Conservation (phyloP, 768 basidiomycete genomes). For the Sarcomyxa edulis region DNA sequence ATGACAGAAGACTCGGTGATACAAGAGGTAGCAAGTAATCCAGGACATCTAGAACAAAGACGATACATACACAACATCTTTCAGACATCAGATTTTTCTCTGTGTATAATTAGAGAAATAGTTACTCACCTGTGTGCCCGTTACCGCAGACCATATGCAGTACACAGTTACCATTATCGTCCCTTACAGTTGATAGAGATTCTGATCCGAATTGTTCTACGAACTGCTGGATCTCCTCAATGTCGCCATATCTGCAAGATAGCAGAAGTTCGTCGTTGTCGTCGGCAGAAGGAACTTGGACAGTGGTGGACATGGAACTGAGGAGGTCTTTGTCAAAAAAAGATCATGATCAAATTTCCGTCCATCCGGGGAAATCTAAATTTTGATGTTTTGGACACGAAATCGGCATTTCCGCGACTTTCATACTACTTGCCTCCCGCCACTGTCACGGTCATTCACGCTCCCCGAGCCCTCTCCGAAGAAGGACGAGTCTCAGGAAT, state of each 20-base stretch:
- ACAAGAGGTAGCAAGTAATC: slow-evolving; percentile 64
- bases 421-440: too few species aligned
- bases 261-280: slow-evolving; percentile 74
- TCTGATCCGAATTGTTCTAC: slow-evolving; percentile 50
- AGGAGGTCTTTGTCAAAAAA: too few species aligned
- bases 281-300: slow-evolving; percentile 44
- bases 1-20: slow-evolving; percentile 48
- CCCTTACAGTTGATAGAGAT: slow-evolving; percentile 45
- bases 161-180: slow-evolving; percentile 74
- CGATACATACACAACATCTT: slow-evolving; percentile 37
- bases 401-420: too few species aligned
- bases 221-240: slow-evolving; percentile 71
- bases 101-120: slow-evolving; percentile 2
- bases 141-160: slow-evolving; percentile 89
- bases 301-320: slow-evolving; percentile 17
- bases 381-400: too few species aligned
- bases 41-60: slow-evolving; percentile 81
- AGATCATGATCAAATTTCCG: too few species aligned
- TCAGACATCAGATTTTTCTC: slow-evolving; percentile 32
- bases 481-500: too few species aligned
- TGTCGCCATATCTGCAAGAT: slow-evolving; percentile 83
- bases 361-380: too few species aligned
- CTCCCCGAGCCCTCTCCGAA: too few species aligned
- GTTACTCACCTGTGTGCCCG: slow-evolving; percentile 77
- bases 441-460: too few species aligned